Base-by-base conservation (phyloP, 2,329 filamentous ascomycete species). In the Emergomyces africanus region DNA sequence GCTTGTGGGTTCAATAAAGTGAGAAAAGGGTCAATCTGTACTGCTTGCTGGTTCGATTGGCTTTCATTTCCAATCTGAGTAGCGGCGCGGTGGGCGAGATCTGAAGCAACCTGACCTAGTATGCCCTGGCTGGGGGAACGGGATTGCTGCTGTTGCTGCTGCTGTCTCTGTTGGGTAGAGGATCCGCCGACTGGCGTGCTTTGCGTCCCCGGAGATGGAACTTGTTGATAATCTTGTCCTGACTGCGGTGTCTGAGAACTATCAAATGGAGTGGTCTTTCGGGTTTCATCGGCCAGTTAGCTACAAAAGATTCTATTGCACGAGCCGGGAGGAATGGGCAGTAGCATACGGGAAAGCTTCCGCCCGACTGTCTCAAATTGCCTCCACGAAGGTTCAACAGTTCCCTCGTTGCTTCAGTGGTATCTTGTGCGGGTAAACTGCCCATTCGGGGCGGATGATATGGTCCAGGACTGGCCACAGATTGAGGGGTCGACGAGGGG, bases 401-500 rank as follows among this genome's bases (percentile, higher is more conserved):
- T 54, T 64, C 63, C 44, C 46, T 60, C 37, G 60, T 62, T 14
- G 62, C 61, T 57, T 64, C 63, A 33, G 60, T 57, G 20, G 50
- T 53, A 28, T 64, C 63, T 33, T 60, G 59, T 20, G 61, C 54
- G 0, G 61, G 55, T 14, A 62, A 54, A 42, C 54, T 61, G 28
- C 49, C 60, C n/a, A 57, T 48, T 25, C 48, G 54, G 49, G 63
- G 63, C 5, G 60, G 56, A 39, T 60, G 54, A 48, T 59, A 64
- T 9, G 63, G 63, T 15, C 63, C 61, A 18, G 63, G 63, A 51
- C 63, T 64, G 30, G 63, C 61, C 35, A 61, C 62, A 18, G 66
- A 66, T 46, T 65, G 66, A 54, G 65, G 66, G 23, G 65, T 64
- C 23, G 64, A 66, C 1, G 63, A 63, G 6, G 72, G 72, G 1